Evolutionary conservation across 768 basidiomycete species (phyloP), one percentile per base, ranked within the genome.

Genomic region (Hygrocybe punicea): DNA sequence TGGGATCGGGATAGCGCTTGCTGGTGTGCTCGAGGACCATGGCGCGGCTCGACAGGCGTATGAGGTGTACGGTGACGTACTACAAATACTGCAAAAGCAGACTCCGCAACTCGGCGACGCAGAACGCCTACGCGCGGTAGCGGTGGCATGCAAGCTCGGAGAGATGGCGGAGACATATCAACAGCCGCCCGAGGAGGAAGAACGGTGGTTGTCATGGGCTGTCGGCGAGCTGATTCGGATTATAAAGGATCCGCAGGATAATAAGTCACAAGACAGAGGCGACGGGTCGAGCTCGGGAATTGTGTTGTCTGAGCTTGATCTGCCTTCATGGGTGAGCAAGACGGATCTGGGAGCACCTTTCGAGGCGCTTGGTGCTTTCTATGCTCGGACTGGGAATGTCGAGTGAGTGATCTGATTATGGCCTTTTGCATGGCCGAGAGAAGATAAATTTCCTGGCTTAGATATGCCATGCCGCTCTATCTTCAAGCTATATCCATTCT

Each of bases 341-440:
- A 76, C 79, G 19, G 85, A 89, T 60, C 69, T 89, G 23, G 85
- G 82, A 17, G 84, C 85, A 9, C 87, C 86, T 1, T 74, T 89
- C 34, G 86, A 87, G 62, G 82, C 85, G 1, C 74, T 90, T 4
- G 88, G 82, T 1, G 72, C 78, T 4, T 83, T 84, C 52, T 87
- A 89, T 60, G 79, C 81, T 4, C 72, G 75, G 34, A 71, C 72
- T 35, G 85, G 83, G 19, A 81, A 81, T 55, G 60, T 75, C n/a
- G 79, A 84, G 84, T 86, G 64, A 57, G 81, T 72, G n/a, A 14
- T 33, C 24, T 14, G n/a, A 52, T 39, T 16, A 24, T 39, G 4
- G n/a, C 3, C 24, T 24, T 16, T 45, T 36, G n/a, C 14, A 16
- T 24, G n/a, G n/a, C n/a, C n/a, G n/a, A n/a, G n/a, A n/a, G n/a